Evolutionary conservation across 176 grass and related monocot genomes (phyloP), one percentile per base, ranked within the genome.

Genomic region (Areca catechu): DNA sequence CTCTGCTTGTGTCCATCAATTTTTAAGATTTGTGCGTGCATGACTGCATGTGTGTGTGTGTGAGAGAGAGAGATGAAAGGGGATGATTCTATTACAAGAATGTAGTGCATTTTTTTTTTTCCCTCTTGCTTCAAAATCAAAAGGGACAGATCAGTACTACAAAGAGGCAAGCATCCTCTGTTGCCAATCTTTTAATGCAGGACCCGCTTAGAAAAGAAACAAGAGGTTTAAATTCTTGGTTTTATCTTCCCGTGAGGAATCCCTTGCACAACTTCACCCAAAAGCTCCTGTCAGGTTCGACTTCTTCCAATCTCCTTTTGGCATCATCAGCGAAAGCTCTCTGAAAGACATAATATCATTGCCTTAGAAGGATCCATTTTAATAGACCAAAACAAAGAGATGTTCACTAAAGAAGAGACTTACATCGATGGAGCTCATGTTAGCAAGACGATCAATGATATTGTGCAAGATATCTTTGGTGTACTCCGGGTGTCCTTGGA

Each of bases 401-500:
- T 15, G 7, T 5, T 60, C 6, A 23, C 6, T 19, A 20, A 22
- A 4, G 16, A 22, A 4, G 16, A 48, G 25, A 50, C 22, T 4
- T 5, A 19, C 22, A 4, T 20, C 16, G 15, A 49, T 49, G 48
- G 6, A 47, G 16, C 22, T 12, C 9, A 43, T 43, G 34, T 43
- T 43, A 12, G 9, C 34, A 27, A 51, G 18, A 16, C 30, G 58
- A 83, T 70, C 16, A 66, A 94, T 84, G 52, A 51, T 24, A 17
- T 17, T 25, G 27, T 43, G n/a, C 12, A 91, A 83, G 48, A 91
- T 91, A 37, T 80, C 83, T 24, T 48, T 59, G 48, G 30, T 62
- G 68, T 91, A 91, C 70, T 86, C 83, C 1, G 88, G 88, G 50
- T 91, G 88, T 1, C 88, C 88, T 77, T 91, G 88, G 57, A 80